Base-by-base conservation (phyloP, 208 protist species). In the Crithidia sp. region DNA sequence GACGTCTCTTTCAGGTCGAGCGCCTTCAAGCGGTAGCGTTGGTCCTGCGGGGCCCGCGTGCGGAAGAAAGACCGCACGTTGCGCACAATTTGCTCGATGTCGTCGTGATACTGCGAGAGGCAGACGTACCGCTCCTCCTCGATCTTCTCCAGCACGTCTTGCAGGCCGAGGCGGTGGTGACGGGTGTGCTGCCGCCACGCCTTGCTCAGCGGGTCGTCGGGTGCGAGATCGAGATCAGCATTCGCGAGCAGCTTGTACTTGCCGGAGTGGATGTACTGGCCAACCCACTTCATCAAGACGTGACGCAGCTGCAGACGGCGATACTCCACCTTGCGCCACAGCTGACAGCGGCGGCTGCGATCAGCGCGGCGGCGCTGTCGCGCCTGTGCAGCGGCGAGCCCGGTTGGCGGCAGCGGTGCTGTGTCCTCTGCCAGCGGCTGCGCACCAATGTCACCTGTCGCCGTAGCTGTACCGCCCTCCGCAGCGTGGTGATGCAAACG, bases 21-120 rank as follows among this genome's bases (percentile, higher is more conserved):
- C 13, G 87, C 92, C 52, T 85, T 83, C 55, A 85, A 72, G 12
- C 92, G 86, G 68, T 95, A 93, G 10, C 83, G 79, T 67, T 88
- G 81, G 49, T 93, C 86, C 43, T 64, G 45, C 12, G 71, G 28
- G 53, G 82, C 80, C 12, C 89, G 82, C 1, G 88, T 88, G 52
- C 81, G 74, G 63, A 96, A 96, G 74, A 96, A 96, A 28, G 77
- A 82, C 28, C 90, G 85, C 44, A 96, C 87, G 71, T 94, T 94
- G 53, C 79, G 81, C 39, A 91, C 86, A 53, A 96, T 72, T 61
- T 77, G 69, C 52, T 96, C 90, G 40, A 96, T 79, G 68, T 96
- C 92, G 64, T 94, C 87, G 79, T 92, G 74, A 72, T 92, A 96
- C 80, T 94, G 87, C 5, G 92, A 96, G n/a, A 96, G 74, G 64